Evolutionary conservation across 1,139 yeast genomes (phyloP).

Genomic region (Pichia sp.): DNA sequence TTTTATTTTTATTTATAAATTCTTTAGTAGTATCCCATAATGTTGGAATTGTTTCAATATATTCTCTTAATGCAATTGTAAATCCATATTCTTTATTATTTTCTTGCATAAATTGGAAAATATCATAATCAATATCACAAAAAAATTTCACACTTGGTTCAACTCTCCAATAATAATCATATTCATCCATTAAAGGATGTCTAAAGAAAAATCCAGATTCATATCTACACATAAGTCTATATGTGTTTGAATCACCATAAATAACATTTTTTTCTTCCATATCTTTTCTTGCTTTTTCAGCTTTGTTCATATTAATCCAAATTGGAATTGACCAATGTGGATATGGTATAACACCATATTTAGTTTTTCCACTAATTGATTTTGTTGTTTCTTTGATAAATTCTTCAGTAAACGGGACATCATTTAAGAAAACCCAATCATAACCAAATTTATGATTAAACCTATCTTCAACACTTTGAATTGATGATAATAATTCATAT

Average conservation of each 20-base stretch:
- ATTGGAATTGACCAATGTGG: constrained; percentile 49
- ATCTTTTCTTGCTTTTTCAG: constrained; percentile 33
- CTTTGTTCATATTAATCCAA: constrained; percentile 54
- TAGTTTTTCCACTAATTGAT: constrained; percentile 37
- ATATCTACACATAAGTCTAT: constrained; percentile 70
- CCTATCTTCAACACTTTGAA: constrained; percentile 63
- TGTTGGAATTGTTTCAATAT: constrained; percentile 47
- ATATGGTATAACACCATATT: constrained; percentile 40
- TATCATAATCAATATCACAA: constrained; percentile 62
- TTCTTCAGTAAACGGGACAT: constrained; percentile 39
- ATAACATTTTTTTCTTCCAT: constrained; percentile 12
- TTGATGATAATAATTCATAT: constrained; percentile 48
- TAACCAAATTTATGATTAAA: constrained; percentile 60
- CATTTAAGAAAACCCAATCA: constrained; percentile 70
- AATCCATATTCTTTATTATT: constrained; percentile 56
- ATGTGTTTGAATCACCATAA: constrained; percentile 26
- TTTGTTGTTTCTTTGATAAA: constrained; percentile 34
- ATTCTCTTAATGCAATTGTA: constrained; percentile 57
- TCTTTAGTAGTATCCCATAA: constrained; percentile 54
- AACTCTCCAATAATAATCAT: constrained; percentile 72
- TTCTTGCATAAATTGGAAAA: constrained; percentile 60
- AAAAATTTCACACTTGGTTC: constrained; percentile 59
- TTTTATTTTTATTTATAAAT: constrained; percentile 40
- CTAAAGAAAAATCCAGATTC: constrained; percentile 67
- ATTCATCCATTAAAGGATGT: constrained; percentile 49